These are phyloP conservation scores for Phytophthora palmivora DNA, from an alignment of 352 stramenopile species.

Conservation along the genomic window DNA sequence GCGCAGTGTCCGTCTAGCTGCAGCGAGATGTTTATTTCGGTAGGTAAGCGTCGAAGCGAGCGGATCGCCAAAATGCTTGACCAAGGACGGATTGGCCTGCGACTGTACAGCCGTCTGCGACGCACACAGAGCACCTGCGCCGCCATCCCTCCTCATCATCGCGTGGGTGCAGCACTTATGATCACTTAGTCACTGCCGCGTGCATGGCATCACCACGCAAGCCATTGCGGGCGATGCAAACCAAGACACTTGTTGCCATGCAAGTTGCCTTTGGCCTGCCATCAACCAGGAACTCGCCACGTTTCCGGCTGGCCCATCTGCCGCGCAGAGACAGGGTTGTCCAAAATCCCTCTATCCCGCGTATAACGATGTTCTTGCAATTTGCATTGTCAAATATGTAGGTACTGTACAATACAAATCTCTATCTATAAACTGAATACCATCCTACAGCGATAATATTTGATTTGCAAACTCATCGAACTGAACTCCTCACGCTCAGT, in stretches of 20 bases:
- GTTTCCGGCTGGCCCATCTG: constrained; percentile 18
- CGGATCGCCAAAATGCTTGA: not conserved
- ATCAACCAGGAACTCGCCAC: constrained; percentile 10
- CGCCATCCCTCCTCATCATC: not conserved
- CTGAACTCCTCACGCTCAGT: constrained; percentile 21
- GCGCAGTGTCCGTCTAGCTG: constrained; percentile 20
- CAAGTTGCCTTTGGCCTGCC: constrained; percentile 20
- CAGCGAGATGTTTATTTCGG: constrained; percentile 16
- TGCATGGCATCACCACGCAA: not conserved
- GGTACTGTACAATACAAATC: not conserved
- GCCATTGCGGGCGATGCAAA: too few species aligned
- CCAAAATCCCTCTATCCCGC: not conserved
- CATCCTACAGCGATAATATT: not conserved
- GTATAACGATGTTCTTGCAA: not conserved
- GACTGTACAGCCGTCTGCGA: constrained; percentile 24
- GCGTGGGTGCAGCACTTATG: too few species aligned
- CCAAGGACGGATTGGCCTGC: not conserved
- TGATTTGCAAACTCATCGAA: not conserved
- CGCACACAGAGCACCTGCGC: constrained; percentile 7
- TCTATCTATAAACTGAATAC: not conserved
- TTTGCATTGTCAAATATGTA: too few species aligned
- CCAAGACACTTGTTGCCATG: constrained; percentile 1
- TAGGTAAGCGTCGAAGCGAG: not conserved
- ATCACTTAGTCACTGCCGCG: too few species aligned
- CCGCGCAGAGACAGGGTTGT: not conserved